Base-by-base conservation (phyloP, 225 moss, liverwort and hornwort species). In the Pleurozium schreberi region DNA sequence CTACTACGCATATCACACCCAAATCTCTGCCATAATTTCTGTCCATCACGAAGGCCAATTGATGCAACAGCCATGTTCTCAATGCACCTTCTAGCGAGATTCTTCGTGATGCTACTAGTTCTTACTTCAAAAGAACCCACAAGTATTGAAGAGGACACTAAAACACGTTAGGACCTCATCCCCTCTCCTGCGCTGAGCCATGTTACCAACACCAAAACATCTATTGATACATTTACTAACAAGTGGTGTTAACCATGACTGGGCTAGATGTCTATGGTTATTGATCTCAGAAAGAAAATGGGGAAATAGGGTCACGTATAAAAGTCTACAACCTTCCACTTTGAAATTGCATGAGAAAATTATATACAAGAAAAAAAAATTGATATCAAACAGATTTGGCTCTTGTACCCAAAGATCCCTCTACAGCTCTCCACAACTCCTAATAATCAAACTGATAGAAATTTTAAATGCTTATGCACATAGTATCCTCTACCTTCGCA, bases 61-160 rank as follows among this genome's bases (percentile, higher is more conserved):
- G 28, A 85, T 53, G 89, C 63, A 42, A 42, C n/a, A 57, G 43
- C 5, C 64, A 42, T 60, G 21, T 58, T 77, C 28, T 61, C 30
- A 64, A 70, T 60, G 22, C 34, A 60, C 42, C 65, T 42, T 30
- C 55, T 25, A 63, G n/a, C 30, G 45, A 70, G 57, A 42, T 33
- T n/a, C 34, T 42, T 38, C 53, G 81, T 69, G 28, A 82, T 81
- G 76, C 79, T 33, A 59, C 75, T 58, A 45, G 36, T 45, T 78
- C 64, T 79, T 78, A 91, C 89, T 89, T 91, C 86, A 76, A 91
- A 50, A 83, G 89, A 88, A 81, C 92, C 88, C 73, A 86, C 75
- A 30, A 88, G 86, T 30, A 28, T 18, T 11, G 30, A 18, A 59
- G 80, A 59, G 40, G 21, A 43, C 43, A 9, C 80, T 8, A 31